Evolutionary conservation across 2,329 filamentous ascomycete species (phyloP).

Genomic region (Pezicula radicicola): DNA sequence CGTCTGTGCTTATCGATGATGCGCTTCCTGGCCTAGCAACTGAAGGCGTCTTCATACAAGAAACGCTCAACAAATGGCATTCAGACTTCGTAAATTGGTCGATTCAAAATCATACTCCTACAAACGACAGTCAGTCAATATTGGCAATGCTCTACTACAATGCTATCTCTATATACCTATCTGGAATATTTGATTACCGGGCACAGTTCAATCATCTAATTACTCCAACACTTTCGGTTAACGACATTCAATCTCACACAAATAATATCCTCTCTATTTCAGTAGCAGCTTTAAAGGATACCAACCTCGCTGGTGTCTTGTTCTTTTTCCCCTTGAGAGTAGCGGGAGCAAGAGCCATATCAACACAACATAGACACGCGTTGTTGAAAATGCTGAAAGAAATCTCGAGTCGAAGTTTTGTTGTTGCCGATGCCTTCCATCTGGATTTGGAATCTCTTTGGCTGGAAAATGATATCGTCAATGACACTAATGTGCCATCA

Average conservation of each 20-base stretch:
- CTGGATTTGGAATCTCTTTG: conserved; percentile 13
- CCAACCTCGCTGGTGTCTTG: conserved; percentile 13
- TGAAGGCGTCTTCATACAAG: conserved; percentile 8
- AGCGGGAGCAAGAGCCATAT: conserved; percentile 15
- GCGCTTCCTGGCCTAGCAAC: conserved; percentile 4
- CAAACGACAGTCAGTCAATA: neutral
- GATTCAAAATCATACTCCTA: neutral
- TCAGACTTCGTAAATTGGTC: neutral
- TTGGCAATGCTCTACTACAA: conserved; percentile 16
- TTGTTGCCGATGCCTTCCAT: conserved; percentile 18
- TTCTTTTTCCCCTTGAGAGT: conserved; percentile 21
- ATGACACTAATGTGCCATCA: neutral
- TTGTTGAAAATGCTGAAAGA: conserved; percentile 12
- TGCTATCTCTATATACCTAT: conserved; percentile 19
- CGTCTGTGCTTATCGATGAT: neutral
- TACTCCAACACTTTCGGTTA: conserved; percentile 3
- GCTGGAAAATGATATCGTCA: neutral
- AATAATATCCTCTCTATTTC: conserved; percentile 8
- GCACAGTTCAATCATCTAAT: conserved; percentile 6
- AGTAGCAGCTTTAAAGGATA: conserved; percentile 8
- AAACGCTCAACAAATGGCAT: conserved; percentile 11
- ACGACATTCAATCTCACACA: conserved; percentile 11
- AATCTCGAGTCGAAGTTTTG: conserved; percentile 15
- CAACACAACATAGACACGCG: neutral
- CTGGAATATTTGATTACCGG: conserved; percentile 18